These are phyloP conservation scores for Lactifluus pinguis DNA, from an alignment of 768 basidiomycete genomes.

Conservation along the genomic window DNA sequence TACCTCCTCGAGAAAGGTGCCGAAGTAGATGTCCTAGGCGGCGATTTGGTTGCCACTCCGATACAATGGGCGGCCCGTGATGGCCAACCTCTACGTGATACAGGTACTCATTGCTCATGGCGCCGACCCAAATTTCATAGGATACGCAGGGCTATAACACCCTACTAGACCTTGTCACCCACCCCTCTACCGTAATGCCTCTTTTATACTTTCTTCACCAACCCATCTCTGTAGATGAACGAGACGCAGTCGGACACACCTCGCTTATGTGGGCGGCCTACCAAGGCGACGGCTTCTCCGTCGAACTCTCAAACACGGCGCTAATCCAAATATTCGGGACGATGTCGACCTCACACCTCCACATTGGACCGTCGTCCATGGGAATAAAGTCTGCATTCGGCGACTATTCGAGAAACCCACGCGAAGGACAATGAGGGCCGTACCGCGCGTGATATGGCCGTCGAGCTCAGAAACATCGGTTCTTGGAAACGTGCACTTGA, in stretches of 20 bases:
- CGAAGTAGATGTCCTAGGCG: conserved; percentile 89
- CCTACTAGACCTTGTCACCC: conserved; percentile 83
- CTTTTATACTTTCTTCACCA: conserved; percentile 87
- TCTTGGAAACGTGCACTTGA: conserved; percentile 86
- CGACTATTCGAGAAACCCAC: conserved; percentile 70
- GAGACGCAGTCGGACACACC: conserved; percentile 89
- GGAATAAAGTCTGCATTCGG: conserved; percentile 81
- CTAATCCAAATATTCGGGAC: conserved; percentile 68
- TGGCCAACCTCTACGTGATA: conserved; percentile 91
- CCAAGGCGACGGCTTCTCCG: conserved; percentile 89
- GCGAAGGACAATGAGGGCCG: conserved; percentile 78
- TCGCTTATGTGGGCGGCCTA: conserved; percentile 98
- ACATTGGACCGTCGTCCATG: conserved; percentile 96
- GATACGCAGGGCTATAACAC: conserved; percentile 97
- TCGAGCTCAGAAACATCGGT: conserved; percentile 82
- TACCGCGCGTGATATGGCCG: conserved; percentile 90
- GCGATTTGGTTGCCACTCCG: conserved; percentile 89
- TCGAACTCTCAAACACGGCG: conserved; percentile 87
- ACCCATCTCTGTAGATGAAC: conserved; percentile 84
- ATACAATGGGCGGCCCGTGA: conserved; percentile 99
- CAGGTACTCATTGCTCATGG: conserved; percentile 84
- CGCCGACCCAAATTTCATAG: conserved; percentile 83
- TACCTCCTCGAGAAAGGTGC: conserved; percentile 88
- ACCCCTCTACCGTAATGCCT: conserved; percentile 92
- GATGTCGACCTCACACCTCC: conserved; percentile 78